Base-by-base conservation (phyloP, 305 asterid genomes). In the Fraxinus baroniana region DNA sequence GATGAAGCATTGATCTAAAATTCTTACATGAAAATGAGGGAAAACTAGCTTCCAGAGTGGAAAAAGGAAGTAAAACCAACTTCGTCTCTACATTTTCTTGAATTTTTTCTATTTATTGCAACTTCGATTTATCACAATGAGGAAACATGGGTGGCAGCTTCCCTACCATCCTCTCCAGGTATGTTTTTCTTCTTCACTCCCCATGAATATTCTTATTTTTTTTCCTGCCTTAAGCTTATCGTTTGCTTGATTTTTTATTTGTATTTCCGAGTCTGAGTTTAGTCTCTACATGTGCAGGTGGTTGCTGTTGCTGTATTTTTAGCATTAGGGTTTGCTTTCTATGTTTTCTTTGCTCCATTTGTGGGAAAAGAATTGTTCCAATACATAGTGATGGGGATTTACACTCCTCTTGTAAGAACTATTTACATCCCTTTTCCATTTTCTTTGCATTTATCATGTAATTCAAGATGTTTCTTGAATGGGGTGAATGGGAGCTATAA, bases 111-210 rank as follows among this genome's bases (percentile, higher is more conserved):
- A 83, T 86, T 24, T 22, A 64, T 64, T 64, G 73, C 73, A 66
- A 66, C n/a, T 82, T 78, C 60, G 75, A 78, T 81, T 84, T 84
- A 39, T 62, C 82, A 86, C 80, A 81, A 95, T 95, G 99, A 95
- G 99, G 90, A 95, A 95, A 86, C 98, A 96, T 86, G 99, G 99
- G 80, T 96, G 99, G 99, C 94, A 96, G 87, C 99, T 96, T 84
- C 99, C 99, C 81, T 94, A 96, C 83, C 99, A 96, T 89, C 98
- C 98, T 87, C 94, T 96, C 85, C 99, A 96, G 98, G 99, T 95
- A 84, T 81, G 49, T 22, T 46, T 75, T 79, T 15, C 62, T 26
- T 10, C 64, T 52, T 52, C 1, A 15, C 17, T 28, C 76, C 36
- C 32, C 77, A 30, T 72, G 33, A 44, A 13, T 49, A 35, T 39